These are phyloP conservation scores for Epicoccum sorghinum DNA, from an alignment of 2,329 filamentous ascomycete genomes.

Conservation along the genomic window DNA sequence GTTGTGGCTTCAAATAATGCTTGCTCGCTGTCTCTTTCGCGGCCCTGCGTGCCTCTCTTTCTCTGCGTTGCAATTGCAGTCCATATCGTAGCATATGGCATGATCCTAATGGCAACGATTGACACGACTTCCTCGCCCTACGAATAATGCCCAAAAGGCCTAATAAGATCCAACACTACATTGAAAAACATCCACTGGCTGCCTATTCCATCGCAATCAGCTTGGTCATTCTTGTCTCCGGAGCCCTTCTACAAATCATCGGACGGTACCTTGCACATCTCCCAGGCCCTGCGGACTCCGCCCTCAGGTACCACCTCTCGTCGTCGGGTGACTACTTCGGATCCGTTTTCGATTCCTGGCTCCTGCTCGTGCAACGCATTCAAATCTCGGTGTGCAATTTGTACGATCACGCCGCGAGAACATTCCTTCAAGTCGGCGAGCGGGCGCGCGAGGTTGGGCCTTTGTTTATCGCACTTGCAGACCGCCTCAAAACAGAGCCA, in stretches of 20 bases:
- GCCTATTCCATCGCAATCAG: slow-evolving; percentile 19
- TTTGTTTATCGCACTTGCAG: slow-evolving; percentile 17
- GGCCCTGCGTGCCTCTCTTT: slow-evolving; percentile 3
- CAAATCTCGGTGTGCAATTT: slow-evolving; percentile 19
- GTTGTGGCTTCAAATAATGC: slow-evolving; percentile 17
- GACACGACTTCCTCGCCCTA: slow-evolving; percentile 16
- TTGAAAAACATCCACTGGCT: slow-evolving; percentile 30
- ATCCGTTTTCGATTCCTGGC: slow-evolving; percentile 13
- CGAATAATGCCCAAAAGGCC: slow-evolving; percentile 28
- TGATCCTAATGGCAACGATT: slow-evolving; percentile 33
- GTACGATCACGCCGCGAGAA: slow-evolving; percentile 16
- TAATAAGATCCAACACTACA: slow-evolving; percentile 29
- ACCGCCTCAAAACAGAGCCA: slow-evolving; percentile 16
- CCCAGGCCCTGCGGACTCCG: not conserved
- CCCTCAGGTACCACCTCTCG: slow-evolving; percentile 2
- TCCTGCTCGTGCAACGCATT: slow-evolving; percentile 22
- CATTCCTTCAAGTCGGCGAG: slow-evolving; percentile 10
- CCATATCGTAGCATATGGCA: slow-evolving; percentile 22
- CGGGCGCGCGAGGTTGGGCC: slow-evolving; percentile 9
- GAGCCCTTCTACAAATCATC: slow-evolving; percentile 26
- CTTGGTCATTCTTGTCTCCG: slow-evolving; percentile 28
- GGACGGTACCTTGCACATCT: slow-evolving; percentile 11
- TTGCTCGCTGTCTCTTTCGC: slow-evolving; percentile 4
- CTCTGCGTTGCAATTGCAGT: slow-evolving; percentile 7
- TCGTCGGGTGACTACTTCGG: slow-evolving; percentile 4